A percentile compares a stretch with the other conserved stretches of the same genome.
Conservation (phyloP, 2,329 filamentous ascomycete genomes). For the Apiospora marii region DNA sequence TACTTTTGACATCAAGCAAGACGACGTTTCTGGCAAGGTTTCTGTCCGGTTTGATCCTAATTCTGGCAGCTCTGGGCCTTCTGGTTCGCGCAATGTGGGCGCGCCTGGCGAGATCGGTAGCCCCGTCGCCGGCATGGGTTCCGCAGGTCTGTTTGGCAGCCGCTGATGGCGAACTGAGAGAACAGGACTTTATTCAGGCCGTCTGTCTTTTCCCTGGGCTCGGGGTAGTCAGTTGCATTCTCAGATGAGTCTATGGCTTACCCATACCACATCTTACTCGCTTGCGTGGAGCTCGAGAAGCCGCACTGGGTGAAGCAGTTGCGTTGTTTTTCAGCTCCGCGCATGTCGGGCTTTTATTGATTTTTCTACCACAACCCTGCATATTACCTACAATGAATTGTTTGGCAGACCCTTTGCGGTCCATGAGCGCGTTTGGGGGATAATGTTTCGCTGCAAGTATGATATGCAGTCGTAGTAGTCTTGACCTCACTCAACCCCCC, state of each 20-base stretch:
- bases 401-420: not conserved
- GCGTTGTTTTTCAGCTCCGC: slow-evolving; percentile 16
- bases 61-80: slow-evolving; percentile 50
- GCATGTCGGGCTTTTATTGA: slow-evolving; percentile 18
- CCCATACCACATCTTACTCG: not conserved
- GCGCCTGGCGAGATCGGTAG: slow-evolving; percentile 76
- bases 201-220: not conserved
- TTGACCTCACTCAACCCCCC: not conserved
- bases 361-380: not conserved
- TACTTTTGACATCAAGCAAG: slow-evolving; percentile 75
- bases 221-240: not conserved
- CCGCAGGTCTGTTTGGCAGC: not conserved
- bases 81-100: slow-evolving; percentile 55
- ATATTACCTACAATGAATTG: not conserved
- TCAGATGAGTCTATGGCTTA: not conserved
- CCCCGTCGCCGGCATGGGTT: slow-evolving; percentile 48
- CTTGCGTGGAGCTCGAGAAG: not conserved
- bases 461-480: not conserved
- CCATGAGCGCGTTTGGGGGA: not conserved
- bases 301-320: slow-evolving; percentile 30
- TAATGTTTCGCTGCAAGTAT: not conserved
- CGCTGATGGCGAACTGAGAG: not conserved
- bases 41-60: slow-evolving; percentile 64
- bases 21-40: slow-evolving; percentile 49
- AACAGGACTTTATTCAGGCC: too few species aligned